Base-by-base conservation (phyloP, 257 asterid genomes). In the Eucommia ulmoides region DNA sequence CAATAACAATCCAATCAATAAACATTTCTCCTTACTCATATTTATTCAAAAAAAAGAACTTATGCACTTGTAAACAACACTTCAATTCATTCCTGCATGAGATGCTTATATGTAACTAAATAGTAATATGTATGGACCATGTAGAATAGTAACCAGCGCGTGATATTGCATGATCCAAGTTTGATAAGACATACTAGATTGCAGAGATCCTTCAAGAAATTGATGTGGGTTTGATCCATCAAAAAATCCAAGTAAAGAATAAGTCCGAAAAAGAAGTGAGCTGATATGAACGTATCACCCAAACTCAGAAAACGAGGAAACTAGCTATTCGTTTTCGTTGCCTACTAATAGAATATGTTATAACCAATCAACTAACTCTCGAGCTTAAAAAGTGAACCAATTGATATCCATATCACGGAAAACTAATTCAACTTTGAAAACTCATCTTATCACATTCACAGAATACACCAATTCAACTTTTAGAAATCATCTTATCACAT, bases 11-110 rank as follows among this genome's bases (percentile, higher is more conserved):
- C 22, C 19, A 7, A 22, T 52, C 44, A 45, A 45, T 21, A 50
- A 51, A 22, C 35, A 16, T 33, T 23, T 17, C 5, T 21, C 56
- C 54, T n/a, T n/a, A n/a, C n/a, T n/a, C n/a, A n/a, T n/a, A n/a
- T n/a, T n/a, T n/a, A n/a, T n/a, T n/a, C n/a, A n/a, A n/a, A n/a
- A n/a, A n/a, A n/a, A n/a, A n/a, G n/a, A n/a, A n/a, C n/a, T n/a
- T n/a, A n/a, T n/a, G n/a, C n/a, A n/a, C n/a, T n/a, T n/a, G n/a
- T 23, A 16, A 33, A 3, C 41, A 25, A 50, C 35, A 3, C 38
- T 17, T 9, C 48, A 19, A 41, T 41, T 16, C 47, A 8, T n/a
- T 2, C 16, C 47, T 16, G 19, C 47, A 41, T 4, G 19, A 16
- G 20, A 3, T 16, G 15, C 47, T 16, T 16, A 41, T 1, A 8